Percentiles rank a stretch among this genome's conserved stretches.
These are phyloP conservation scores for Phytophthora foliorum DNA, from an alignment of 352 stramenopile species.

Conservation along the genomic window DNA sequence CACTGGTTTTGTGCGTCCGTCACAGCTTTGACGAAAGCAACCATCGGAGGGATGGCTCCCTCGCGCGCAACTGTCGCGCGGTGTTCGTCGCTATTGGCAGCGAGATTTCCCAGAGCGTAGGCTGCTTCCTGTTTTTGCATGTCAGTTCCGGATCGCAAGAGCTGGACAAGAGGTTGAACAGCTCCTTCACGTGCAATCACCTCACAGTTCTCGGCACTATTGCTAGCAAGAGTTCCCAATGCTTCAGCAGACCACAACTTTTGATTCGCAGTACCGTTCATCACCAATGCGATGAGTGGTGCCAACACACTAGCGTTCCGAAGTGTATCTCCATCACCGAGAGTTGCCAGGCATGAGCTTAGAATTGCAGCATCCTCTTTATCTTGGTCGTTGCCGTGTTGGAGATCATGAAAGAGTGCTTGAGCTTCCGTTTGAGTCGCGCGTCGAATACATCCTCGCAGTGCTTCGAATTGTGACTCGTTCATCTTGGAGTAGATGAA, in stretches of 20 bases:
- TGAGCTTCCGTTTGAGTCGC: slow-evolving; percentile 16
- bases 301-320: slow-evolving; percentile 17
- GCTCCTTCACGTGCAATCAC: slow-evolving; percentile 24
- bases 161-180: slow-evolving; percentile 20
- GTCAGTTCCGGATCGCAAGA: slow-evolving; percentile 28
- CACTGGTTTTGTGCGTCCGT: slow-evolving; percentile 38
- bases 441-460: slow-evolving; percentile 17
- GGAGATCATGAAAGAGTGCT: slow-evolving; percentile 16
- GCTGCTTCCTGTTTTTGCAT: slow-evolving; percentile 34
- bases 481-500: slow-evolving; percentile 41
- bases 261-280: slow-evolving; percentile 22
- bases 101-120: slow-evolving; percentile 25
- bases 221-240: slow-evolving; percentile 29
- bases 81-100: slow-evolving; percentile 17
- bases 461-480: slow-evolving; percentile 26
- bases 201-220: slow-evolving; percentile 25
- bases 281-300: slow-evolving; percentile 18
- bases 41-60: slow-evolving; percentile 34
- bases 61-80: slow-evolving; percentile 22
- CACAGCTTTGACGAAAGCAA: slow-evolving; percentile 25
- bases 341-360: slow-evolving; percentile 28
- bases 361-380: slow-evolving; percentile 28
- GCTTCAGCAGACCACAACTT: slow-evolving; percentile 31
- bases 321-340: slow-evolving; percentile 26
- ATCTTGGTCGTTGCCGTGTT: slow-evolving; percentile 18